Conservation (phyloP, 768 basidiomycete species). For the Amanita brunnescens region DNA sequence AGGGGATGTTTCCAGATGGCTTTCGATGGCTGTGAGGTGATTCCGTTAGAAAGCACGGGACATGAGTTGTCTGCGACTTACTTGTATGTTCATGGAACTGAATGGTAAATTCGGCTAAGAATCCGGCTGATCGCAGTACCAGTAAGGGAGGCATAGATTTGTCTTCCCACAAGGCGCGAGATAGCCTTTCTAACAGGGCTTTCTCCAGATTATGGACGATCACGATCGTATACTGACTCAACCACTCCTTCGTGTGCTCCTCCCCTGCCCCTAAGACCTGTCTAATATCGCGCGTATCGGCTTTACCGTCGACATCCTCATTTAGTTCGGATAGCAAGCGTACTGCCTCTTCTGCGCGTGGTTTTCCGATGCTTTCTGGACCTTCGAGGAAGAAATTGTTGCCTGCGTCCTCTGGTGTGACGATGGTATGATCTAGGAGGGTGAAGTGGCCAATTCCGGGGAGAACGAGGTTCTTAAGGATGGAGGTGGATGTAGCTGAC, state of each 20-base stretch:
- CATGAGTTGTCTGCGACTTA: slow-evolving; percentile 27
- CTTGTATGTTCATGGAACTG: slow-evolving; percentile 86
- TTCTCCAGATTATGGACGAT: slow-evolving; percentile 76
- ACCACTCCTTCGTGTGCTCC: slow-evolving; percentile 18
- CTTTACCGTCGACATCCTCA: slow-evolving; percentile 67
- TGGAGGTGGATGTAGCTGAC: slow-evolving; percentile 78
- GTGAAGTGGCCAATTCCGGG: slow-evolving; percentile 97
- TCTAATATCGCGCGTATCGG: slow-evolving; percentile 47
- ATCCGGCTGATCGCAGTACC: slow-evolving; percentile 78
- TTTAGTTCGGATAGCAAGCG: slow-evolving; percentile 79
- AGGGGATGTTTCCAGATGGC: slow-evolving; percentile 67
- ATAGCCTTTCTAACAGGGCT: slow-evolving; percentile 45
- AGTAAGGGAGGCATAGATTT: slow-evolving; percentile 58
- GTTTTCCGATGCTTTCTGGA: slow-evolving; percentile 65
- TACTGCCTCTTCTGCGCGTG: slow-evolving; percentile 73
- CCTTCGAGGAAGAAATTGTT: slow-evolving; percentile 95
- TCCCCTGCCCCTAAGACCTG: slow-evolving; percentile 45
- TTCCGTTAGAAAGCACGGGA: neutral
- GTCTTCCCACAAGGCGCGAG: slow-evolving; percentile 61
- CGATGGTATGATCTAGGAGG: slow-evolving; percentile 60
- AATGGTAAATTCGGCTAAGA: slow-evolving; percentile 80
- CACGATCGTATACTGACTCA: slow-evolving; percentile 60
- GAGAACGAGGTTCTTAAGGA: slow-evolving; percentile 93
- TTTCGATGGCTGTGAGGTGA: slow-evolving; percentile 64
- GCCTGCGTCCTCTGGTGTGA: slow-evolving; percentile 72